A percentile compares a stretch with the other conserved stretches of the same genome.
Evolutionary conservation across 306 rosid genomes (phyloP).

Genomic region (Prinsepia uniflora): DNA sequence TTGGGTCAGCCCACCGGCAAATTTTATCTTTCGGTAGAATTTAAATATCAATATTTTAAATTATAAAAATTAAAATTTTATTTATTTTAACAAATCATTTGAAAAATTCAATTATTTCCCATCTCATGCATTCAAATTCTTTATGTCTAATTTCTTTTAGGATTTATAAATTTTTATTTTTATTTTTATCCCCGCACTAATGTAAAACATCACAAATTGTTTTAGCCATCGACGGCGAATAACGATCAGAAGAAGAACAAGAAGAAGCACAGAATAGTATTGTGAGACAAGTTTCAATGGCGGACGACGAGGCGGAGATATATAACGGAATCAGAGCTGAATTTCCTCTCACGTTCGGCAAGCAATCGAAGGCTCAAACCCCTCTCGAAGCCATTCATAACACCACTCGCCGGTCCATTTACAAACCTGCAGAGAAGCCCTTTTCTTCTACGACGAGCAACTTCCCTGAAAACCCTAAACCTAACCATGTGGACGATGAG

Average conservation of each 20-base stretch:
- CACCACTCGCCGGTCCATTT: slow-evolving; percentile 55
- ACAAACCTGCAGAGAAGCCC: slow-evolving; percentile 27
- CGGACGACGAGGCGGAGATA: slow-evolving; percentile 73
- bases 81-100: too few species aligned
- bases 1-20: not conserved
- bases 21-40: too few species aligned
- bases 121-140: too few species aligned
- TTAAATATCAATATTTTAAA: too few species aligned
- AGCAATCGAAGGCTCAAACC: slow-evolving; percentile 77
- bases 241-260: not conserved
- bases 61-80: too few species aligned
- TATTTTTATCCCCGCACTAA: too few species aligned
- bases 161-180: too few species aligned
- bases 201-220: not conserved
- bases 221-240: not conserved
- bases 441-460: slow-evolving; percentile 17
- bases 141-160: too few species aligned
- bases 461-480: slow-evolving; percentile 46
- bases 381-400: slow-evolving; percentile 83
- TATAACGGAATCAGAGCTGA: slow-evolving; percentile 70
- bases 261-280: not conserved
- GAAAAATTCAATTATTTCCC: too few species aligned
- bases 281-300: not conserved
- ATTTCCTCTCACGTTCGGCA: slow-evolving; percentile 80
- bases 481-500: slow-evolving; percentile 17